Conservation (phyloP, 1,284 basidiomycete genomes). For the Farysia itapuensis region DNA sequence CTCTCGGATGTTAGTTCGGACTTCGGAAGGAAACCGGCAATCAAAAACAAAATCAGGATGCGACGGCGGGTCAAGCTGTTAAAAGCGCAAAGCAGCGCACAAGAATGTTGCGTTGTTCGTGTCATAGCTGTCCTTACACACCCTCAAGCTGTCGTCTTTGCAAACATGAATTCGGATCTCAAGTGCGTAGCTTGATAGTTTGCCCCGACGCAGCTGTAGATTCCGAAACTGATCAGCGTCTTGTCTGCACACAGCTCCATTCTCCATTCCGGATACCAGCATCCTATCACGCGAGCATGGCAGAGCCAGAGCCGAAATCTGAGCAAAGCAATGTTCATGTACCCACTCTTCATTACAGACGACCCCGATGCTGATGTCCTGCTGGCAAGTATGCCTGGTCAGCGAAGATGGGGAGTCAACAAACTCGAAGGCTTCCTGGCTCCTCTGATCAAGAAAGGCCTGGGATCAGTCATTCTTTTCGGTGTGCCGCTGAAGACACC, state of each 20-base stretch:
- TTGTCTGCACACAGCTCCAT: slow-evolving; percentile 19
- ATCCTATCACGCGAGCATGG: slow-evolving; percentile 46
- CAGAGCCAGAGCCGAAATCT: slow-evolving; percentile 43
- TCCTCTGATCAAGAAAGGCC: slow-evolving; percentile 84
- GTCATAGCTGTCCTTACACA: too few species aligned
- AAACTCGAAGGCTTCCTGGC: slow-evolving; percentile 82
- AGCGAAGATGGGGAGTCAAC: slow-evolving; percentile 80
- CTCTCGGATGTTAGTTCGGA: too few species aligned
- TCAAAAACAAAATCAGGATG: too few species aligned
- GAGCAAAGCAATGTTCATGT: slow-evolving; percentile 57
- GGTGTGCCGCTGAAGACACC: slow-evolving; percentile 83
- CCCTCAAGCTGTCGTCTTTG: too few species aligned
- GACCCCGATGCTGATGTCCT: slow-evolving; percentile 39
- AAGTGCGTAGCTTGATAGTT: slow-evolving; percentile 12
- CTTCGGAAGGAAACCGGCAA: too few species aligned
- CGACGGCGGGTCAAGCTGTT: too few species aligned
- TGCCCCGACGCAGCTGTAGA: background rate
- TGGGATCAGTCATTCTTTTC: slow-evolving; percentile 90
- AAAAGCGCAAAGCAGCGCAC: too few species aligned
- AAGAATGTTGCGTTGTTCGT: too few species aligned
- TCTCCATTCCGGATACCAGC: slow-evolving; percentile 52
- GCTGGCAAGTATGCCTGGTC: slow-evolving; percentile 53
- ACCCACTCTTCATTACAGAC: slow-evolving; percentile 58
- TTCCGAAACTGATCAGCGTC: background rate
- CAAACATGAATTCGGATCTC: slow-evolving; percentile 30